Base-by-base conservation (phyloP, 2,329 filamentous ascomycete species). In the Graphilbum ipis-grandicollis region DNA sequence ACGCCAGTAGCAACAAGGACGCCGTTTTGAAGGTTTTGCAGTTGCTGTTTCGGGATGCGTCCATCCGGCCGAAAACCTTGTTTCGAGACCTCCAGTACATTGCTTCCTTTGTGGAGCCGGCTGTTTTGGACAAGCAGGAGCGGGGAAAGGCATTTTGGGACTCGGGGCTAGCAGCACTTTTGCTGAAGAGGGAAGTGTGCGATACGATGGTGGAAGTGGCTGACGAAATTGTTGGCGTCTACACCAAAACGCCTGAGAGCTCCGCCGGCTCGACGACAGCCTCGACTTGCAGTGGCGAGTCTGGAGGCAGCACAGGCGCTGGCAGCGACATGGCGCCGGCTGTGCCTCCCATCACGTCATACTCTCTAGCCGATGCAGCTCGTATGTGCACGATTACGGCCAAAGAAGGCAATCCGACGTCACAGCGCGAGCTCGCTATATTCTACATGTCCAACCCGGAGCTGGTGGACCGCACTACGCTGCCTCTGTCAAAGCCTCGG, bases 391-490 rank as follows among this genome's bases (percentile, higher is more conserved):
- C 83, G 43, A 90, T 94, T 51, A 88, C 86, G 1, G 90, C 90
- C 14, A 90, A 86, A 53, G 90, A 98, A 57, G 86, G 88, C 29
- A 75, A 86, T 42, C 69, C 85, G 0, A 80, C 82, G 12, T 86
- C 88, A 5, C 86, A 96, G 59, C 76, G 90, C 35, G 90, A 98
- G 57, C 68, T 98, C 14, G 90, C 82, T 2, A 80, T 93, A 43
- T 79, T 96, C 49, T 96, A 94, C 53, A 70, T 98, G 29, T 90
- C 84, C 0, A 80, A 93, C 47, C 86, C 90, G 0, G 84, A 93
- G 52, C 69, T 90, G 14, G 74, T 94, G 12, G 70, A 73, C 45
- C 71, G 82, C 19, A 79, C 84, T 9, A 84, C 85, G 0, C 63
- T 92, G 31, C 90, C 90, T 1, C 67, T 96, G 36, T 82, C 81